Conservation (phyloP, 805 yeast genomes). For the Kluyveromyces aestuarii region DNA sequence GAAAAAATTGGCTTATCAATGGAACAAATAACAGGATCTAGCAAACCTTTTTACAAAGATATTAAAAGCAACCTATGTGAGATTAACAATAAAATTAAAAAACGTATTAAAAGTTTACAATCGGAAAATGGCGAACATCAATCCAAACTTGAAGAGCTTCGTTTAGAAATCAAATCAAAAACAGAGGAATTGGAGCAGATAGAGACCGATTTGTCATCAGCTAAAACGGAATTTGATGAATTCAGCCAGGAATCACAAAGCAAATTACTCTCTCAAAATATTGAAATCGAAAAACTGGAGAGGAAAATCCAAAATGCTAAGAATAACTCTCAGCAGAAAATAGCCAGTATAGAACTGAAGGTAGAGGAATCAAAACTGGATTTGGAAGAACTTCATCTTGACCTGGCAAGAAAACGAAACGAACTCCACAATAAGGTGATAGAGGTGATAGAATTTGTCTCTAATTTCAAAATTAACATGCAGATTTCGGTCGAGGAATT, state of each 20-base stretch:
- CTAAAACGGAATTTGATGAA: conserved; percentile 46
- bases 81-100: conserved; percentile 29
- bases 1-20: conserved; percentile 9
- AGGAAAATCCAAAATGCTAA: conserved; percentile 42
- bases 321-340: conserved; percentile 41
- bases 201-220: conserved; percentile 45
- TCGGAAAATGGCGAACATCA: conserved; percentile 31
- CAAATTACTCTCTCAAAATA: conserved; percentile 38
- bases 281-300: conserved; percentile 59
- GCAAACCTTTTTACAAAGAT: conserved; percentile 15
- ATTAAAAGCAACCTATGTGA: conserved; percentile 24
- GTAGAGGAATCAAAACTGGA: conserved; percentile 45
- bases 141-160: conserved; percentile 47
- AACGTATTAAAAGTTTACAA: conserved; percentile 14
- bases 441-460: conserved; percentile 48
- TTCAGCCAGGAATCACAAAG: conserved; percentile 44
- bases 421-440: conserved; percentile 45
- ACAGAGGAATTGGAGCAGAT: conserved; percentile 47
- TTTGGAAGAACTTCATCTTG: conserved; percentile 40
- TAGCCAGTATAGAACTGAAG: conserved; percentile 39
- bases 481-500: conserved; percentile 52
- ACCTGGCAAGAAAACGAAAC: conserved; percentile 39
- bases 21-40: conserved; percentile 7
- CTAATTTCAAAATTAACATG: conserved; percentile 57
- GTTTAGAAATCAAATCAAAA: conserved; percentile 47